Conservation (phyloP, 495 filamentous ascomycete species). For the Hypoxylon lenormandii region DNA sequence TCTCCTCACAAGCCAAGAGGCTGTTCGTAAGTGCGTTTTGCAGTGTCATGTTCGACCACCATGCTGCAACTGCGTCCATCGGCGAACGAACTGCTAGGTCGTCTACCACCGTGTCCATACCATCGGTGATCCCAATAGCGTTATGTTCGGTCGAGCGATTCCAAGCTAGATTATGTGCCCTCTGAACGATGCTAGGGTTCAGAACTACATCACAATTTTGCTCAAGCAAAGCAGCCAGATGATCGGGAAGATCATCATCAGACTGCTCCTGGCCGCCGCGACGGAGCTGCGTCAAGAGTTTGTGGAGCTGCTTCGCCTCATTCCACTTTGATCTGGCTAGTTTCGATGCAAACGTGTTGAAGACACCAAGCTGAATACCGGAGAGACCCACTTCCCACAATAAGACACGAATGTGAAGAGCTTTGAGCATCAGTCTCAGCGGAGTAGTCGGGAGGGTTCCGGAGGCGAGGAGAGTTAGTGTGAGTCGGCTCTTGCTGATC, state of each 20-base stretch:
- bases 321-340: conserved; percentile 83
- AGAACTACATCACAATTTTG: conserved; percentile 84
- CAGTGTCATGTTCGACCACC: conserved; percentile 84
- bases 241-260: conserved; percentile 76
- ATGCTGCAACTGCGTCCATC: conserved; percentile 88
- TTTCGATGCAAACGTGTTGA: conserved; percentile 73
- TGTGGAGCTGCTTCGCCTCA: conserved; percentile 75
- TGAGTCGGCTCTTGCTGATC: conserved; percentile 85
- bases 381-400: conserved; percentile 80
- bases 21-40: conserved; percentile 74
- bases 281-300: conserved; percentile 64
- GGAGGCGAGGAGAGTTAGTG: conserved; percentile 87
- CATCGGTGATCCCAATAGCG: conserved; percentile 70
- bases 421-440: conserved; percentile 87
- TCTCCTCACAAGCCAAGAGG: conserved; percentile 63
- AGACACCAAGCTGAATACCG: conserved; percentile 70
- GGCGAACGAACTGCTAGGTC: conserved; percentile 88
- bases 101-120: conserved; percentile 85
- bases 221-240: conserved; percentile 78
- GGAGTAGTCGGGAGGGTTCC: conserved; percentile 88
- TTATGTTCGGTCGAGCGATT: conserved; percentile 78
- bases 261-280: conserved; percentile 57
- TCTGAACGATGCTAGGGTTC: conserved; percentile 78
- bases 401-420: conserved; percentile 87
- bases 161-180: conserved; percentile 91